Evolutionary conservation across 2,329 filamentous ascomycete species (phyloP).

Genomic region (Phyllosticta paracitricarpa): DNA sequence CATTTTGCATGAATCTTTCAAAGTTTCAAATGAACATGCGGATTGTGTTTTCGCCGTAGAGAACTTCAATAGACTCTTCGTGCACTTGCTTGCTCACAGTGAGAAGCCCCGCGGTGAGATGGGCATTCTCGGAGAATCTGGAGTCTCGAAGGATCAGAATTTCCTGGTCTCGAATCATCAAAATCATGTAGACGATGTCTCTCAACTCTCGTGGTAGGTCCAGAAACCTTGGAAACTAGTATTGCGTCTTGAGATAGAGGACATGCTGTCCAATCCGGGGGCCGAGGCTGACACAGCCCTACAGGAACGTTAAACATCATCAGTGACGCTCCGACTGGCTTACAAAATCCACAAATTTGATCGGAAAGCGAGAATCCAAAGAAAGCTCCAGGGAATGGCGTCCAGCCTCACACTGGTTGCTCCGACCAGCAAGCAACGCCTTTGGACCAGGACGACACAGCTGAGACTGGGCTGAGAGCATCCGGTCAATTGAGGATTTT

Average conservation of each 20-base stretch:
- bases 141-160: background rate
- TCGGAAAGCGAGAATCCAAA: background rate
- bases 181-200: background rate
- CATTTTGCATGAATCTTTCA: too few relatives aligned
- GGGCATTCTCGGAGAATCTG: background rate
- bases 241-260: background rate
- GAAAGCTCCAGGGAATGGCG: too few relatives aligned
- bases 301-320: background rate
- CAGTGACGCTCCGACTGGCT: background rate
- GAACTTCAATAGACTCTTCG: background rate
- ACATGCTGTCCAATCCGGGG: background rate
- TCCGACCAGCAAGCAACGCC: background rate
- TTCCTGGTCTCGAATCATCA: background rate
- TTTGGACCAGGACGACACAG: too few relatives aligned
- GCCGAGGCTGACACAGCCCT: background rate
- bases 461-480: too few relatives aligned
- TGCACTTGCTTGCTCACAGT: background rate
- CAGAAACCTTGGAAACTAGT: background rate
- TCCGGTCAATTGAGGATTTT: too few relatives aligned
- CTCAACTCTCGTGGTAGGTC: background rate
- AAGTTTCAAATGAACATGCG: background rate
- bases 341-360: background rate
- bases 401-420: too few relatives aligned
- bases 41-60: background rate
- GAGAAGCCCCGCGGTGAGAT: background rate